Conservation (phyloP, 2,329 filamentous ascomycete species). For the Pseudophaeomoniella oleicola region DNA sequence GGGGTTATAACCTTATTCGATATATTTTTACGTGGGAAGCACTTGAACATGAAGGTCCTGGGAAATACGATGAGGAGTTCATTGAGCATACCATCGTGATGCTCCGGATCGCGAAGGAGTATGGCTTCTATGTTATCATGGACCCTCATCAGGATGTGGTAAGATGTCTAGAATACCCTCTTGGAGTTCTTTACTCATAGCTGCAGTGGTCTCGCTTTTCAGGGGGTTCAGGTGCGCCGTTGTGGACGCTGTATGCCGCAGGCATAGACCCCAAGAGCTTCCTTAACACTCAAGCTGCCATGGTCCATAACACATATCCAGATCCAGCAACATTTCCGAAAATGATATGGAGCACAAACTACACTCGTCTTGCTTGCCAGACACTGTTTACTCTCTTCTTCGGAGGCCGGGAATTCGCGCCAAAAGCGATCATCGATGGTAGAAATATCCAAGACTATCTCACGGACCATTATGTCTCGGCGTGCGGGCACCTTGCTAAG, state of each 20-base stretch:
- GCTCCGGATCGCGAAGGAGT: slow-evolving; percentile 68
- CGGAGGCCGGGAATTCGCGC: slow-evolving; percentile 77
- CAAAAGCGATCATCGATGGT: slow-evolving; percentile 88
- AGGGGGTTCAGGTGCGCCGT: slow-evolving; percentile 85
- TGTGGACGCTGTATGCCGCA: slow-evolving; percentile 95
- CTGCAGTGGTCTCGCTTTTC: slow-evolving; percentile 79
- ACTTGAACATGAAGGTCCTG: slow-evolving; percentile 84
- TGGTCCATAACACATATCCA: slow-evolving; percentile 89
- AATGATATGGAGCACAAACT: slow-evolving; percentile 99
- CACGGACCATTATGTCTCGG: slow-evolving; percentile 69
- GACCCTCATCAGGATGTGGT: slow-evolving; percentile 97
- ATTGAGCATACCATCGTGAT: slow-evolving; percentile 82
- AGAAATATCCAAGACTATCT: slow-evolving; percentile 94
- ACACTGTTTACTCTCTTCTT: slow-evolving; percentile 95
- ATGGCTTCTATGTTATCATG: slow-evolving; percentile 96
- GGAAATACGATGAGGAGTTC: slow-evolving; percentile 86
- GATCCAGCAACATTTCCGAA: slow-evolving; percentile 79
- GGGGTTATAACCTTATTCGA: slow-evolving; percentile 90
- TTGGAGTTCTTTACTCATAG: slow-evolving; percentile 13
- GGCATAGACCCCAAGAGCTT: slow-evolving; percentile 81
- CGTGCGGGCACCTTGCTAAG: slow-evolving; percentile 66
- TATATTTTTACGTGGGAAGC: slow-evolving; percentile 99
- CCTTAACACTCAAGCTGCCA: slow-evolving; percentile 70
- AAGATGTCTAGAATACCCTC: slow-evolving; percentile 21
- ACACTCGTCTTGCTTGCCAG: slow-evolving; percentile 70